Evolutionary conservation across 495 filamentous ascomycete genomes (phyloP).

Genomic region (Penicillium alfredii): DNA sequence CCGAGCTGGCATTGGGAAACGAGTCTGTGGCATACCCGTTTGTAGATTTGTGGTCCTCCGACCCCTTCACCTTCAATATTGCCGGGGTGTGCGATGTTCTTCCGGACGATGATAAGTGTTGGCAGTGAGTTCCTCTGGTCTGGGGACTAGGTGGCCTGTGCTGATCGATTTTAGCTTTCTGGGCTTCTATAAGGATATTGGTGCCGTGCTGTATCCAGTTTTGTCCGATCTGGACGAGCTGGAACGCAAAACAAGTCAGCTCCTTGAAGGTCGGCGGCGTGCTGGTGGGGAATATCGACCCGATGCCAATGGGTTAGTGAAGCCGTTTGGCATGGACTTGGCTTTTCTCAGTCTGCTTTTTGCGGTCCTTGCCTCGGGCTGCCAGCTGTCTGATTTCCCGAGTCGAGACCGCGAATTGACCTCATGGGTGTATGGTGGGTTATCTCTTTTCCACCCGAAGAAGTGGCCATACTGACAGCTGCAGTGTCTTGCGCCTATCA

Average conservation of each 20-base stretch:
- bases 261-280: conserved; percentile 58
- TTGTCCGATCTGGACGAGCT: conserved; percentile 63
- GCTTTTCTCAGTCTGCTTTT: conserved; percentile 51
- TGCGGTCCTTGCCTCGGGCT: conserved; percentile 72
- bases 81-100: conserved; percentile 64
- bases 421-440: conserved; percentile 54
- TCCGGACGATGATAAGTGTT: conserved; percentile 57
- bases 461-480: conserved; percentile 6
- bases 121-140: conserved; percentile 35
- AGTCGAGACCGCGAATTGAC: conserved; percentile 51
- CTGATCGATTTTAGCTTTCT: conserved; percentile 49
- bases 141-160: background rate
- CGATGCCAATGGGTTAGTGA: conserved; percentile 31
- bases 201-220: conserved; percentile 74
- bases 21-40: conserved; percentile 75
- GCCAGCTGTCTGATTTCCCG: conserved; percentile 67
- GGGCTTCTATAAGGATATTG: conserved; percentile 67
- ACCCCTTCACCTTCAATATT: conserved; percentile 64
- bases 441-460: background rate
- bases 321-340: conserved; percentile 41
- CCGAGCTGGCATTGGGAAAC: conserved; percentile 75
- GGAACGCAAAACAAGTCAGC: conserved; percentile 57
- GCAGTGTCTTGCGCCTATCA: conserved; percentile 58
- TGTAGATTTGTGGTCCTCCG: conserved; percentile 56
- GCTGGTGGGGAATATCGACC: conserved; percentile 39